phyloP scores from a whole-genome alignment of 2,329 filamentous ascomycete species.

The Pyricularia grisea region DNA sequence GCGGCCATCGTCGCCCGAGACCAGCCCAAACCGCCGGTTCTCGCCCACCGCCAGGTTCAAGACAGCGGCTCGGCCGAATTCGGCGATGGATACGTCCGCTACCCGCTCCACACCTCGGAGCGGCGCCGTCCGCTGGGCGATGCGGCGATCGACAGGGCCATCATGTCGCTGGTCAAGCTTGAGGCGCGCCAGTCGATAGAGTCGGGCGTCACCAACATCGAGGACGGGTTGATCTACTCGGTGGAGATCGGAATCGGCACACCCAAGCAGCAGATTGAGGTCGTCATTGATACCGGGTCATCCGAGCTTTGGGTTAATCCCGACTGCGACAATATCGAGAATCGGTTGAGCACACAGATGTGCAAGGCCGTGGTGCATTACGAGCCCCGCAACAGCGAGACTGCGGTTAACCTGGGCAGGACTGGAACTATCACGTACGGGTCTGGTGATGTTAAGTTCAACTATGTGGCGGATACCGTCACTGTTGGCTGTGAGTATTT shows the following conservation, averaged over 20 bases:
- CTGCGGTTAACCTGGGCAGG: constrained; percentile 15
- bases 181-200: constrained; percentile 1
- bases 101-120: neutral
- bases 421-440: constrained; percentile 32
- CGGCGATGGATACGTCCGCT: constrained; percentile 3
- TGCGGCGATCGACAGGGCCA: neutral
- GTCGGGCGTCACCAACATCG: neutral
- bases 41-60: neutral
- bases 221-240: constrained; percentile 4
- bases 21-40: neutral
- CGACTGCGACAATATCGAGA: constrained; percentile 30
- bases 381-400: constrained; percentile 23
- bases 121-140: neutral
- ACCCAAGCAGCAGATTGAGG: constrained; percentile 35
- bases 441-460: constrained; percentile 30
- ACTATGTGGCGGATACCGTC: constrained; percentile 31
- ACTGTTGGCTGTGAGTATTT: constrained; percentile 10
- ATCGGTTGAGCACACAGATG: constrained; percentile 26
- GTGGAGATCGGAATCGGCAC: constrained; percentile 28
- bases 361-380: constrained; percentile 23
- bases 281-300: constrained; percentile 44
- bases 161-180: neutral
- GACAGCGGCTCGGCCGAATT: neutral
- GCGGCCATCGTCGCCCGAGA: neutral
- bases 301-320: constrained; percentile 52